Evolutionary conservation across 1,284 basidiomycete genomes (phyloP).

Genomic region (Afroboletus lepidellus): DNA sequence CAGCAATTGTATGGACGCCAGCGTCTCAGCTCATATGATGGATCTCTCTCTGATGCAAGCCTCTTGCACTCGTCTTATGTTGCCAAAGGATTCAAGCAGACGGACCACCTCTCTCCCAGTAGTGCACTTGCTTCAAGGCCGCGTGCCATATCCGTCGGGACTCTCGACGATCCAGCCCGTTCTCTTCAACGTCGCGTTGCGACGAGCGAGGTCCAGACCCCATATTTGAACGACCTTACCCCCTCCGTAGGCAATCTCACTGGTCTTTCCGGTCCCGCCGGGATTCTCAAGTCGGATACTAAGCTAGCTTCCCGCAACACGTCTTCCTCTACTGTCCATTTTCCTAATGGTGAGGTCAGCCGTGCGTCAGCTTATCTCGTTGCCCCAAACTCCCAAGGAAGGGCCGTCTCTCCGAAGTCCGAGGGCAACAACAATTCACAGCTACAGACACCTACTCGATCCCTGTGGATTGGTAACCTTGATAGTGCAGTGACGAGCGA

Average conservation of each 20-base stretch:
- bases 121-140: conserved; percentile 55
- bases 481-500: conserved; percentile 92
- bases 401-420: conserved; percentile 76
- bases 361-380: conserved; percentile 66
- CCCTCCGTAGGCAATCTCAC: conserved; percentile 40
- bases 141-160: conserved; percentile 89
- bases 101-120: conserved; percentile 59
- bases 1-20: conserved; percentile 47
- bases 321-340: conserved; percentile 64
- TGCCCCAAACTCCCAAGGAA: conserved; percentile 62
- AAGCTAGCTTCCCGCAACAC: conserved; percentile 51
- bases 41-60: conserved; percentile 44
- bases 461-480: conserved; percentile 96
- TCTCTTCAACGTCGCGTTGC: conserved; percentile 62
- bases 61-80: conserved; percentile 59
- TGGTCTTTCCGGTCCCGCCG: conserved; percentile 47
- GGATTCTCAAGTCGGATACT: conserved; percentile 55
- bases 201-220: conserved; percentile 50
- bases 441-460: conserved; percentile 89
- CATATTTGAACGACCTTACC: conserved; percentile 57
- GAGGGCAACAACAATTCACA: conserved; percentile 65
- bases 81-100: conserved; percentile 70
- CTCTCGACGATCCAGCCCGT: conserved; percentile 76
- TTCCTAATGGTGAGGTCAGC: conserved; percentile 59
- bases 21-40: conserved; percentile 60